Evolutionary conservation across 306 rosid genomes (phyloP), one percentile per base, ranked within the genome.

Genomic region (Inga leiocalycina): DNA sequence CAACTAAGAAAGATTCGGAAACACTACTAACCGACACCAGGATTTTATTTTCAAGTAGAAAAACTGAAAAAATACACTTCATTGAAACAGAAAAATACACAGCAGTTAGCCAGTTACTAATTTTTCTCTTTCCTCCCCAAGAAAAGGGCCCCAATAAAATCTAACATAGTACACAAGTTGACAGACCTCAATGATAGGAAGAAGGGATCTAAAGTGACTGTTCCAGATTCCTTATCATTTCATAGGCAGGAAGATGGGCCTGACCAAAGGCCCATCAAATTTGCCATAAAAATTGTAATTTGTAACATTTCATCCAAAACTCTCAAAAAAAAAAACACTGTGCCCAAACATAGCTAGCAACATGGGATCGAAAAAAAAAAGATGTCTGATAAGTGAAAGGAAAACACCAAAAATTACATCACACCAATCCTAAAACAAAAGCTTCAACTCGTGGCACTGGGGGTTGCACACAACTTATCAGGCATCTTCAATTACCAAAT

Each of bases 391-490:
- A 39, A 39, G 43, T 46, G 30, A 3, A 44, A 6, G 39, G 43
- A 48, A 37, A 73, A 24, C 22, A 30, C 39, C 27, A 41, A 83
- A 81, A 79, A 68, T 69, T 43, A 70, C 34, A 75, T 75, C 74
- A 27, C 22, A 20, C 59, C 56, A 68, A 59, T 27, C 22, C 15
- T 43, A 51, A 41, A 82, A 64, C 62, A 46, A 24, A 62, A 34
- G 46, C 32, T 73, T 45, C 54, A 44, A 15, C 71, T 14, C 11
- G 39, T 65, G 20, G 71, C 43, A 32, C 39, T 32, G 71, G 43
- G 7, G 16, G n/a, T 65, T 3, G 10, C 71, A 32, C 20, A 32
- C 43, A 32, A 32, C 20, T 65, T 6, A 32, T 30, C 71, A 32
- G 20, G 6, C 11, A 30, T 65, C 20, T 30, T 65, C n/a, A 15